Percentiles rank a stretch among this genome's conserved stretches.
phyloP scores from a whole-genome alignment of 2,329 filamentous ascomycete species.

The Hypoxylon sp. region DNA sequence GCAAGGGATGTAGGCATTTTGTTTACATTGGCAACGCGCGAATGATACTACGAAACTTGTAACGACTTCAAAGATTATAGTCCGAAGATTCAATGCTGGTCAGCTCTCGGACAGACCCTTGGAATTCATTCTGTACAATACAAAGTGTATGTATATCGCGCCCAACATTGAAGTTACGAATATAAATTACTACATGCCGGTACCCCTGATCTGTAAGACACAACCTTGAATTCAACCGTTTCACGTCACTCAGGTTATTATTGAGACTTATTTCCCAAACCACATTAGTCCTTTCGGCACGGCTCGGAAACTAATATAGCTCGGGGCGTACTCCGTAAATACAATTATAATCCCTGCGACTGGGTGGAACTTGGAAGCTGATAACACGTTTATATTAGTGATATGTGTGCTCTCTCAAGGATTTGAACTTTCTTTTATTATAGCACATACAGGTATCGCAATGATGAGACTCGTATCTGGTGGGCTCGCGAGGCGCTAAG shows the following conservation, averaged over 20 bases:
- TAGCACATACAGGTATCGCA: neutral
- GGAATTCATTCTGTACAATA: neutral
- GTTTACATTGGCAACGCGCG: conserved; percentile 47
- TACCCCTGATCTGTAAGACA: conserved; percentile 25
- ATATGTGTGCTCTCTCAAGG: neutral
- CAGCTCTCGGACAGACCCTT: neutral
- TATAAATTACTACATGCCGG: conserved; percentile 20
- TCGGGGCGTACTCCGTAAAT: conserved; percentile 7
- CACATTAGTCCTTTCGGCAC: conserved; percentile 26
- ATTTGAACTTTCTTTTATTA: neutral
- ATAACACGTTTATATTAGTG: neutral
- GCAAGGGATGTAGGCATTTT: conserved; percentile 35
- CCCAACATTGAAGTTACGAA: neutral
- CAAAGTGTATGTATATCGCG: neutral
- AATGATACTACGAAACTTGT: conserved; percentile 20
- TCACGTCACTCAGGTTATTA: conserved; percentile 26
- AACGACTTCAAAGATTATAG: neutral
- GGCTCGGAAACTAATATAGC: conserved; percentile 39
- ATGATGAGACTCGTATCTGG: neutral
- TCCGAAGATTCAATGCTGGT: neutral
- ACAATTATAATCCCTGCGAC: conserved; percentile 6
- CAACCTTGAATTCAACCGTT: conserved; percentile 29
- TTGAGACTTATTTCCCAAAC: conserved; percentile 28
- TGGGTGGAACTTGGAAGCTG: neutral
- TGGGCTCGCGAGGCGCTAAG: neutral